Evolutionary conservation across 2,329 filamentous ascomycete genomes (phyloP), one percentile per base, ranked within the genome.

Genomic region (Pezicula carpinea): DNA sequence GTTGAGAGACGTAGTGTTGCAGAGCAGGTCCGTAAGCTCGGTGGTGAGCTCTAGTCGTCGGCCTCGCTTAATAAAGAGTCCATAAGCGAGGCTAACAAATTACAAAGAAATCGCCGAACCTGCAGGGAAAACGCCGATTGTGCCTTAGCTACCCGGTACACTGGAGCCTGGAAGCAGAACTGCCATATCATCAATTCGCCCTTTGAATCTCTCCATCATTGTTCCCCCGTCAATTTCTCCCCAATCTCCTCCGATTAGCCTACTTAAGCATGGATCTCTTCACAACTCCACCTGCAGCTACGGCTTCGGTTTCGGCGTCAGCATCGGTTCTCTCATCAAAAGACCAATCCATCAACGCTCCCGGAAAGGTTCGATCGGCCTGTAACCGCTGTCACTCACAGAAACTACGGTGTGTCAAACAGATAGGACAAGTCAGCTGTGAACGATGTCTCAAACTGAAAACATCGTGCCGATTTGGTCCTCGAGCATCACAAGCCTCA

Each of bases 311-410:
- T n/a, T n/a, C n/a, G n/a, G n/a, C n/a, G n/a, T n/a, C n/a, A n/a
- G n/a, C n/a, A n/a, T n/a, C n/a, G n/a, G n/a, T n/a, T n/a, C n/a
- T 18, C 8, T 22, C 14, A 32, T 32, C 23, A 21, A 31, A 22
- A 14, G 5, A 6, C 17, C 3, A 43, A 14, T 14, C 14, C 8
- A 31, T 6, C 19, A 31, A n/a, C 23, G 26, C n/a, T 11, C 40
- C 39, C n/a, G 21, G 31, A 14, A 50, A 50, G 34, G 40, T 15
- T 21, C 48, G 48, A n/a, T 40, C 40, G n/a, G 48, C 48, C n/a
- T 50, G 48, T 44, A 40, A 39, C 44, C 48, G 44, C 18, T 50
- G 48, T 19, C 48, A 50, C 40, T 13, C 33, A 17, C 48, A 50
- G 39, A 50, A 50, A 31, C 44, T 50, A 11, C 33, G 39, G 17